phyloP scores from a whole-genome alignment of 345 rosid genomes.

The Rhodamnia rubescens region DNA sequence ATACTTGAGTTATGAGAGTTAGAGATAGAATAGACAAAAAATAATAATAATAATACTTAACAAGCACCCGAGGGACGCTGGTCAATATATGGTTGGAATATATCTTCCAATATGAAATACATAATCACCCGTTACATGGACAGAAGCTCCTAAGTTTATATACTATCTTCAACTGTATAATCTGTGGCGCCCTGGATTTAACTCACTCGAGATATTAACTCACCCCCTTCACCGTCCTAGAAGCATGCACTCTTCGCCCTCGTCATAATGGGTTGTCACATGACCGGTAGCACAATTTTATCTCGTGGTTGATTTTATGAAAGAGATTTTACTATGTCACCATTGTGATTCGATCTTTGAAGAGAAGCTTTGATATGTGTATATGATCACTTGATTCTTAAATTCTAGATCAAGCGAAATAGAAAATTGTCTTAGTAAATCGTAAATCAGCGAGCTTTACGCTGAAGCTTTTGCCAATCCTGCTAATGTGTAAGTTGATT shows the following conservation, averaged over 20 bases:
- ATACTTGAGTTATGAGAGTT: no score
- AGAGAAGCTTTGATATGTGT: background rate
- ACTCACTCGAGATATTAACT: no score
- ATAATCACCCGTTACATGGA: background rate
- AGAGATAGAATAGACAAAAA: no score
- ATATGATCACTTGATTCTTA: background rate
- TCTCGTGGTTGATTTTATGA: no score
- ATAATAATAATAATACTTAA: background rate
- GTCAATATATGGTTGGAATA: background rate
- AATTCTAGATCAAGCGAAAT: background rate
- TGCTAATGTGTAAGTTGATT: background rate
- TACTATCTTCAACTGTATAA: no score
- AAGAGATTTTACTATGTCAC: conserved; percentile 2
- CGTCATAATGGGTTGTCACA: no score
- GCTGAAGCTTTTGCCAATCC: background rate
- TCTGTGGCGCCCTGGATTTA: no score
- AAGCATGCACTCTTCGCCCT: no score
- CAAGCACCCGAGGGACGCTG: background rate
- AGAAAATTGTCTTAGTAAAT: background rate
- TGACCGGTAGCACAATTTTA: no score
- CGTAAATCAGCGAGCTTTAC: background rate
- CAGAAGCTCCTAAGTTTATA: background rate
- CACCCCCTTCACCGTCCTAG: no score
- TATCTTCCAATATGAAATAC: background rate
- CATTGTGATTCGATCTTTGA: background rate